Base-by-base conservation (phyloP, 257 asterid genomes). In the Eustoma russellianum region DNA sequence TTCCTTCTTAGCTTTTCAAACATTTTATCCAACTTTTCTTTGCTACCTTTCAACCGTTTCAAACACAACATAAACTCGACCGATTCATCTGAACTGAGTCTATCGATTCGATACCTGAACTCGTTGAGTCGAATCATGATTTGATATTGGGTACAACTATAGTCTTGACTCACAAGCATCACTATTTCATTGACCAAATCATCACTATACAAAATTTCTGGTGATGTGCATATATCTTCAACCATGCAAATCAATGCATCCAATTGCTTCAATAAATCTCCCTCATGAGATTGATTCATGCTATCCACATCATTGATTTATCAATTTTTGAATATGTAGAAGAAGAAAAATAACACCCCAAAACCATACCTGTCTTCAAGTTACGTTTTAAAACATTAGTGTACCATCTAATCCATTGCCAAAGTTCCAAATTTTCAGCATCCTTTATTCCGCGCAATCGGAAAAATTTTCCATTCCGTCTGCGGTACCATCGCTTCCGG, bases 351-450 rank as follows among this genome's bases (percentile, higher is more conserved):
- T 44, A 66, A 13, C 53, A 48, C 35, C 77, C 67, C 28, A 70
- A 58, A n/a, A 40, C 19, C 62, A 63, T 69, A 1, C 60, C 50
- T 30, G 66, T 66, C 9, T 64, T 65, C 16, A 71, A 14, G 54
- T 61, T 68, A 17, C 57, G 67, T 65, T 75, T 78, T 17, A 75
- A 55, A 12, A 71, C 58, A 11, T 57, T 12, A 43, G 73, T 75
- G 33, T 75, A 75, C 81, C 81, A 75, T 15, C 64, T 60, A 18
- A 75, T 73, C 78, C 75, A 75, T 15, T 18, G 30, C 1, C 70
- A 65, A 0, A 75, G 41, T 34, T 75, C 73, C 46, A 64, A 53
- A 0, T 50, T 54, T 35, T 58, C 71, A 6, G 15, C 24, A 47
- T 50, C 17, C 0, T 24, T 24, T 2, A 24, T 4, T 0, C 30